Conservation (phyloP, 495 filamentous ascomycete genomes). For the Astrocystis sublimbata region DNA sequence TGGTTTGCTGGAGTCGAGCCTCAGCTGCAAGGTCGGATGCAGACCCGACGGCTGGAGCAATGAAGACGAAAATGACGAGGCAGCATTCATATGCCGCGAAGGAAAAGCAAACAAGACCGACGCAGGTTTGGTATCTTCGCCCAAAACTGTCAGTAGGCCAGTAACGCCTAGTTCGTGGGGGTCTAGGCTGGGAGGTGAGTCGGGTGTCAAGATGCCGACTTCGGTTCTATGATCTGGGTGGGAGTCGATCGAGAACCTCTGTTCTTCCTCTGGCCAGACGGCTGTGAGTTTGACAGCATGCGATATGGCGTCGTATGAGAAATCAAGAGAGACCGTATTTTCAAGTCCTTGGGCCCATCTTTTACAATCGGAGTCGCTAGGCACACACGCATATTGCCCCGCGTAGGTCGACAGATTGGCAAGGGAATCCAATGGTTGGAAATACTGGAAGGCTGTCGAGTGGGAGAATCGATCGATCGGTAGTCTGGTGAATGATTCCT, state of each 20-base stretch:
- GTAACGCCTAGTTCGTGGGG: constrained; percentile 73
- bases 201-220: constrained; percentile 75
- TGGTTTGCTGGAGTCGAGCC: constrained; percentile 41
- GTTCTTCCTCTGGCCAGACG: constrained; percentile 54
- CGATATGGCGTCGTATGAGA: constrained; percentile 75
- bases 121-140: constrained; percentile 64
- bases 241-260: constrained; percentile 42
- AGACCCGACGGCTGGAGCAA: constrained; percentile 77
- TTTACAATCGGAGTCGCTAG: constrained; percentile 37
- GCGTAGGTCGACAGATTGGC: constrained; percentile 58
- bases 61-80: constrained; percentile 46
- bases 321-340: constrained; percentile 65
- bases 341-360: constrained; percentile 35
- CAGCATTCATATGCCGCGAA: constrained; percentile 70
- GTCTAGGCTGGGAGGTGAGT: constrained; percentile 60
- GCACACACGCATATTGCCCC: constrained; percentile 55
- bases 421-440: constrained; percentile 60
- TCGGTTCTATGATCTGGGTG: constrained; percentile 57
- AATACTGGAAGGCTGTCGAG: constrained; percentile 68
- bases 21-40: constrained; percentile 77
- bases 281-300: constrained; percentile 63
- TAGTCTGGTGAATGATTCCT: constrained; percentile 70
- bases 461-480: constrained; percentile 66
- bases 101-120: constrained; percentile 88
- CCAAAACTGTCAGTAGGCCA: constrained; percentile 77